Evolutionary conservation across 2,329 filamentous ascomycete species (phyloP), one percentile per base, ranked within the genome.

Genomic region (Aspergillus calidoustus): DNA sequence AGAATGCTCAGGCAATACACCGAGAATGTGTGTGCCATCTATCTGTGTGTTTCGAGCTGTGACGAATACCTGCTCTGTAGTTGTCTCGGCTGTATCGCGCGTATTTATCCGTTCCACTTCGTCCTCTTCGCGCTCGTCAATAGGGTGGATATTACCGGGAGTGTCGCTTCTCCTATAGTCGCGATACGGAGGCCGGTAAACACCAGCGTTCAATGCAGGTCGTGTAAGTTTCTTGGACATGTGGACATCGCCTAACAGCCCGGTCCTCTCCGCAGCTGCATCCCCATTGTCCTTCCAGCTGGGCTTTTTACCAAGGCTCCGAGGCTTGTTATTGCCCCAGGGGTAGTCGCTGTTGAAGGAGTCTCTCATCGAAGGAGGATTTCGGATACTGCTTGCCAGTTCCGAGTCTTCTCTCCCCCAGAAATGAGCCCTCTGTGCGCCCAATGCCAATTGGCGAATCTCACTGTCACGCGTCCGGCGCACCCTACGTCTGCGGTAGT

Each of bases 81-180:
- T 71, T 7, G 70, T 69, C 34, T 77, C 73, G 6, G 69, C 64
- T 11, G 57, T 58, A 43, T 66, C 61, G 9, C 59, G 61, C 31
- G 30, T 47, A 5, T 47, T 34, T n/a, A 41, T 54, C 19, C 25
- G 59, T 58, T 50, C 59, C 9, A 43, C 79, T 60, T 86, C 84
- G 54, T 87, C 84, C 64, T 88, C 87, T 61, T 89, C 87, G 13
- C 82, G 76, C 69, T 87, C 85, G 43, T 87, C 86, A 50, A 89
- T 89, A 0, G 86, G 85, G 69, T 88, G 86, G 28, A 89, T 89
- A 25, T 80, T 77, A 3, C 83, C 82, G 34, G 83, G 82, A 7
- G 80, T 80, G 19, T 82, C 80, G 60, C 77, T 81, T 34, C 80
- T 74, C 54, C 83, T 78, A 48, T 75, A 77, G 54, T 84, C 82